Conservation (phyloP, 1,139 yeast genomes). For the Kodamaea suecica region DNA sequence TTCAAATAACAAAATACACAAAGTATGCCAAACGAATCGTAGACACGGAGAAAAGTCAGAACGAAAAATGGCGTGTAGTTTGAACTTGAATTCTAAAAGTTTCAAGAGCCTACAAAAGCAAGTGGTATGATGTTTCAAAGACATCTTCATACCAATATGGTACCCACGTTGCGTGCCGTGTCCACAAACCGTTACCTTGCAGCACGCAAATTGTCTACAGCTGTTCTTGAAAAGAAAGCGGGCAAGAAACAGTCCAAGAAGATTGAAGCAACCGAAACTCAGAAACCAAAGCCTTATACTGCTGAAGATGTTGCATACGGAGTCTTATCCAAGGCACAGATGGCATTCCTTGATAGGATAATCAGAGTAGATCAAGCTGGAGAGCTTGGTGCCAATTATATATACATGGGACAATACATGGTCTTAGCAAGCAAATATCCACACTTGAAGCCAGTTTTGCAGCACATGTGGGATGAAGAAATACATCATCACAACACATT, state of each 20-base stretch:
- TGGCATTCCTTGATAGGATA: slow-evolving; percentile 69
- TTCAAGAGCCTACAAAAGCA: no score
- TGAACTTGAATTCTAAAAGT: no score
- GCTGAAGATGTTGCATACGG: slow-evolving; percentile 34
- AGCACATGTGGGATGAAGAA: slow-evolving; percentile 99
- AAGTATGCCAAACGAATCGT: neutral
- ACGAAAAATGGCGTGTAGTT: neutral
- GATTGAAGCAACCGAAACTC: slow-evolving; percentile 8
- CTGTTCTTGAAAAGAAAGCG: no score
- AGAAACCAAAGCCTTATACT: slow-evolving; percentile 12
- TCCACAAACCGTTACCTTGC: no score
- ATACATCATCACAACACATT: slow-evolving; percentile 85
- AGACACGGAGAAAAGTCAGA: neutral
- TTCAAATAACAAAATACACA: no score
- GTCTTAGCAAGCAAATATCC: slow-evolving; percentile 71
- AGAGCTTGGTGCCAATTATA: slow-evolving; percentile 94
- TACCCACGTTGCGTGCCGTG: no score
- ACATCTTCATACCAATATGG: no score
- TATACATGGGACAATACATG: slow-evolving; percentile 85
- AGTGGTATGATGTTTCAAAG: no score
- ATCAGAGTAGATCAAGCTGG: slow-evolving; percentile 98
- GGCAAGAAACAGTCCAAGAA: neutral
- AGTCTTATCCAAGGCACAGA: slow-evolving; percentile 55
- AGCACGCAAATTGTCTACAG: no score
- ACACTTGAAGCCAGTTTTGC: slow-evolving; percentile 66